Conservation (phyloP, 1,139 yeast species). For the Geotrichum phurueaensis region DNA sequence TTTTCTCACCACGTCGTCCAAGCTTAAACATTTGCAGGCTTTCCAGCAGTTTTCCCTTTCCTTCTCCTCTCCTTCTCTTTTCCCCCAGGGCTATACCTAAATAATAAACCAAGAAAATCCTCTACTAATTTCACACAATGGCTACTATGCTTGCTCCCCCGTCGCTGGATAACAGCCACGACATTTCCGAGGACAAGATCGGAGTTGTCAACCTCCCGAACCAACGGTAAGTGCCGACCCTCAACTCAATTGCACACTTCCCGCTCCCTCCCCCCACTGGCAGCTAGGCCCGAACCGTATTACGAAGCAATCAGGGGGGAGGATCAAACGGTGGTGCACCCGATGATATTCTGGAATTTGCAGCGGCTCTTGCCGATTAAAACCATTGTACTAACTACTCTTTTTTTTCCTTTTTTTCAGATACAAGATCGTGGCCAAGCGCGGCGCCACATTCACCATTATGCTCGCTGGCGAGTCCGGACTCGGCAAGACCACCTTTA, state of each 20-base stretch:
- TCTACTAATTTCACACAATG: neutral
- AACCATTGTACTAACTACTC: too few relatives aligned
- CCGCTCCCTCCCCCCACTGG: too few relatives aligned
- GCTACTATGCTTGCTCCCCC: neutral
- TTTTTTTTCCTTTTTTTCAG: slow-evolving; percentile 34
- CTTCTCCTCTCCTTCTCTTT: neutral
- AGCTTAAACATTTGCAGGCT: neutral
- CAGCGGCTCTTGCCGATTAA: too few relatives aligned
- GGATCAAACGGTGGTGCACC: neutral
- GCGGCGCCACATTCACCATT: slow-evolving; percentile 83
- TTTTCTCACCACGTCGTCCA: neutral
- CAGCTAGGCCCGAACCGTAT: neutral
- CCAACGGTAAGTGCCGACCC: too few relatives aligned
- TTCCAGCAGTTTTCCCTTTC: neutral
- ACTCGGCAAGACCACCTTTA: slow-evolving; percentile 79
- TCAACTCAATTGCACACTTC: too few relatives aligned
- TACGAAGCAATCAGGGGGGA: neutral
- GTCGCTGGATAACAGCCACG: neutral
- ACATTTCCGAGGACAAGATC: too few relatives aligned
- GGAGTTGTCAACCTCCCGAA: too few relatives aligned
- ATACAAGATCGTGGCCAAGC: slow-evolving; percentile 80
- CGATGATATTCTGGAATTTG: neutral
- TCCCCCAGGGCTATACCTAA: too few relatives aligned
- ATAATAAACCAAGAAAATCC: neutral
- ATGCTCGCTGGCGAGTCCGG: slow-evolving; percentile 98